These are phyloP conservation scores for Diacronema lutheri DNA, from an alignment of 78 protist genomes.

Conservation along the genomic window DNA sequence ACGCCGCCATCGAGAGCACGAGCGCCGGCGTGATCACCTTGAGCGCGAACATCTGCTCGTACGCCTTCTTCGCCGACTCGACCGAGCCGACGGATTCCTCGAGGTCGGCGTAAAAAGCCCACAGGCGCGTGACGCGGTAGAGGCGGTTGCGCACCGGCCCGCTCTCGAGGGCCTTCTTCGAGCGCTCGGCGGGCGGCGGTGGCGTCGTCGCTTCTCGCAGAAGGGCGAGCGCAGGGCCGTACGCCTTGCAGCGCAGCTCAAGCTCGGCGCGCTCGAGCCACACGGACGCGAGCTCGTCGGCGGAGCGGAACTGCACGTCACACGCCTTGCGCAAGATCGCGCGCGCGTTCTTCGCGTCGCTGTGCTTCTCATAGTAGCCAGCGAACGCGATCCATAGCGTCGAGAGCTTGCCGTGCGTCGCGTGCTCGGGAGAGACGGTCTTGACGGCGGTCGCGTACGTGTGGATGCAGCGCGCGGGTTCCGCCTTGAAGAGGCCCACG, in stretches of 20 bases:
- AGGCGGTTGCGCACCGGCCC: constrained; percentile 70
- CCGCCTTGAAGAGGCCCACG: constrained; percentile 52
- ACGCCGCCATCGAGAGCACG: constrained; percentile 83
- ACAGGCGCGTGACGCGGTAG: constrained; percentile 70
- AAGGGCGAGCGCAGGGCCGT: neutral
- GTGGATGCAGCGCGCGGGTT: constrained; percentile 8
- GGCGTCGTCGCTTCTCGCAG: constrained; percentile 8
- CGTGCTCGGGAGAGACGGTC: constrained; percentile 20
- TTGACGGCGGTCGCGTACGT: constrained; percentile 52
- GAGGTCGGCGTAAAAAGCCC: constrained; percentile 91
- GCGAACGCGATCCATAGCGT: constrained; percentile 69
- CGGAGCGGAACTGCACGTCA: neutral
- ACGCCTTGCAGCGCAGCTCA: constrained; percentile 73
- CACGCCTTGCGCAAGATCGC: constrained; percentile 67
- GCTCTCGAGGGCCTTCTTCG: neutral
- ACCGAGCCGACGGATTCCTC: constrained; percentile 68
- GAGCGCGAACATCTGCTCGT: constrained; percentile 75
- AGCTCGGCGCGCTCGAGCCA: constrained; percentile 93
- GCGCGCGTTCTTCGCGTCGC: constrained; percentile 67
- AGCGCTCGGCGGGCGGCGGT: neutral
- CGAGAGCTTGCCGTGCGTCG: constrained; percentile 70
- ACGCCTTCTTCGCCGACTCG: constrained; percentile 47
- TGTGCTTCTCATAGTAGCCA: constrained; percentile 50
- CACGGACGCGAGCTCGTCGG: constrained; percentile 17
- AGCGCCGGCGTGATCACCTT: constrained; percentile 84